Evolutionary conservation across 2,329 filamentous ascomycete genomes (phyloP), one percentile per base, ranked within the genome.

Genomic region (Trichoderma polysporum): DNA sequence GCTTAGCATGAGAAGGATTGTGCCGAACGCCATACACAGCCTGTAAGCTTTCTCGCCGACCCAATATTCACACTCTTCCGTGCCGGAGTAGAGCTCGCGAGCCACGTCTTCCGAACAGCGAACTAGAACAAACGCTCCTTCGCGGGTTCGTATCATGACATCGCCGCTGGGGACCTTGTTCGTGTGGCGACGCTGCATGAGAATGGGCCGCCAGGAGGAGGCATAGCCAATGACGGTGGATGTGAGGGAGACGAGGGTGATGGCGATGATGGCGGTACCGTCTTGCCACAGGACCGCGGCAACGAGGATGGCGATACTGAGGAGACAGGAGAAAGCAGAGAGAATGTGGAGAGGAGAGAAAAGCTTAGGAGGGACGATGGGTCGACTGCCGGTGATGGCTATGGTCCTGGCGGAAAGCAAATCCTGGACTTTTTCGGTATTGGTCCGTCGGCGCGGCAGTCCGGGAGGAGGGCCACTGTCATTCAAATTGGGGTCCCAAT

Each of bases 61-160:
- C 27, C 81, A 78, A 71, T 89, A 89, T 31, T 82, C 73, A 74
- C 87, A 89, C 71, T 86, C 83, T 70, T 89, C 86, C 0, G 85
- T 88, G 17, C 86, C 86, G 0, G 81, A 83, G 75, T 89, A 89
- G 0, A 90, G 80, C 73, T 89, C 87, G n/a, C 87, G 81, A 1
- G 86, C 84, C 2, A 89, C 83, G 35, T 87, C 83, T 73, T 89
- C 86, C 5, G 82, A 81, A 71, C 87, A 88, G 53, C 79, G 79
- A 17, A 90, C 77, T 7, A 88, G 77, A 2, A 90, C 74, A 69
- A 89, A 88, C 1, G 85, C 86, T 1, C 86, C 86, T 70, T 86
- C 83, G 6, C 86, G 82, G 1, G 87, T 89, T 31, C 84, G 82
- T 65, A 89, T 88, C 31, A 88, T 81, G n/a, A 90, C 82, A 69